phyloP scores from a whole-genome alignment of 768 basidiomycete genomes.

The Russula vinacea region DNA sequence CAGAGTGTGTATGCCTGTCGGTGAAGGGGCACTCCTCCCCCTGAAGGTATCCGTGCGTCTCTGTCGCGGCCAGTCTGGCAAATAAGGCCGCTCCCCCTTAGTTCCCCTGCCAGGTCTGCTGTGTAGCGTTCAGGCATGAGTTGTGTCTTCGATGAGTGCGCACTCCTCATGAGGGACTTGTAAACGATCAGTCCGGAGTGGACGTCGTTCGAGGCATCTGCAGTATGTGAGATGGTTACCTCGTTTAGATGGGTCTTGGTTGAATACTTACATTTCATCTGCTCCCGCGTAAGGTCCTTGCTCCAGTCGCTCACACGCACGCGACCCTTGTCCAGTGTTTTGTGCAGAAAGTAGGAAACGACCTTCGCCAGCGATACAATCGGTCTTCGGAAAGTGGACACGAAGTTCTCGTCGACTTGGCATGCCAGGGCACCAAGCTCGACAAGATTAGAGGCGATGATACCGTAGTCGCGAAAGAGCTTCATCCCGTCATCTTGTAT shows the following conservation, averaged over 20 bases:
- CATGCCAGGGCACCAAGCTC: constrained; percentile 47
- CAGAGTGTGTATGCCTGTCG: constrained; percentile 48
- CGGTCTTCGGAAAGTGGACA: constrained; percentile 36
- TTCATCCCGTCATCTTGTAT: constrained; percentile 48
- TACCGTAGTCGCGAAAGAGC: constrained; percentile 46
- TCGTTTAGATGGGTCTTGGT: background rate
- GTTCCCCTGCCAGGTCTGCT: constrained; percentile 32
- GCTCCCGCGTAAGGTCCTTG: constrained; percentile 37
- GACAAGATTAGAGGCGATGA: constrained; percentile 43
- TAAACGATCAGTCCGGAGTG: constrained; percentile 48
- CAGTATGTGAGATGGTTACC: background rate
- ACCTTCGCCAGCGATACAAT: constrained; percentile 46
- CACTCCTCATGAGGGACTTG: constrained; percentile 38
- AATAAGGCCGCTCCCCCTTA: background rate
- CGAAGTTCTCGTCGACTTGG: constrained; percentile 41
- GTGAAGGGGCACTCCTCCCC: constrained; percentile 25
- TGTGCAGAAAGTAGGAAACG: constrained; percentile 43
- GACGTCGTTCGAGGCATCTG: constrained; percentile 54
- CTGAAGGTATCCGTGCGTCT: background rate
- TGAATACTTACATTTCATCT: constrained; percentile 40
- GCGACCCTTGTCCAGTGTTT: constrained; percentile 43
- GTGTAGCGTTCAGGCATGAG: constrained; percentile 33
- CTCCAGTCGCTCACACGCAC: constrained; percentile 52
- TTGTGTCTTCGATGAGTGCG: constrained; percentile 29
- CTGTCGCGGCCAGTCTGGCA: background rate